Conservation (phyloP, 805 yeast species). For the Yamadazyma philogaea region DNA sequence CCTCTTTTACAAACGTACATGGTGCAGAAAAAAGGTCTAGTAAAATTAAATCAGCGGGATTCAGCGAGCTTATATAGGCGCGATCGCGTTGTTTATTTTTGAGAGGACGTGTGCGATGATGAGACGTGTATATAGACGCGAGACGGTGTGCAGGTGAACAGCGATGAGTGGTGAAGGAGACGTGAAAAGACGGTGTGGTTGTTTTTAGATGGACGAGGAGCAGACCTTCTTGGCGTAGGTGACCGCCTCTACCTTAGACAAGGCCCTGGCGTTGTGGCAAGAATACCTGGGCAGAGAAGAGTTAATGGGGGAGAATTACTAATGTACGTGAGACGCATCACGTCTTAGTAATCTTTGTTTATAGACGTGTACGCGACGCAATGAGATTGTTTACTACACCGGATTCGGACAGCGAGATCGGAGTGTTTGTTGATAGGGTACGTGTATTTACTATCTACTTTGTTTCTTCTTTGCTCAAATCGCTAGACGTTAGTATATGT, state of each 20-base stretch:
- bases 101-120: not conserved
- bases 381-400: not conserved
- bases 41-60: not conserved
- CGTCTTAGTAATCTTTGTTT: slow-evolving; percentile 3
- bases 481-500: slow-evolving; percentile 27
- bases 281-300: not conserved
- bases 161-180: too few relatives aligned
- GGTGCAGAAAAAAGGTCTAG: not conserved
- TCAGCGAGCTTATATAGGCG: slow-evolving; percentile 7
- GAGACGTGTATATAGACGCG: slow-evolving; percentile 3
- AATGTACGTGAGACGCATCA: not conserved
- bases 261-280: too few relatives aligned
- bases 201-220: too few relatives aligned
- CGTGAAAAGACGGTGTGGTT: slow-evolving; percentile 1
- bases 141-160: too few relatives aligned
- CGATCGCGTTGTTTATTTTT: slow-evolving; percentile 6
- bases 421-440: not conserved
- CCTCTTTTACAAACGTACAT: slow-evolving; percentile 91
- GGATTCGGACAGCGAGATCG: not conserved
- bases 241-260: too few relatives aligned
- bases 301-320: not conserved
- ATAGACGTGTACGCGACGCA: slow-evolving; percentile 4
- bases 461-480: slow-evolving; percentile 40
- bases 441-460: slow-evolving; percentile 21
- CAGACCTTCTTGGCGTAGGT: too few relatives aligned